phyloP scores from a whole-genome alignment of 257 asterid genomes.

The Fraxinus quadrangulata region DNA sequence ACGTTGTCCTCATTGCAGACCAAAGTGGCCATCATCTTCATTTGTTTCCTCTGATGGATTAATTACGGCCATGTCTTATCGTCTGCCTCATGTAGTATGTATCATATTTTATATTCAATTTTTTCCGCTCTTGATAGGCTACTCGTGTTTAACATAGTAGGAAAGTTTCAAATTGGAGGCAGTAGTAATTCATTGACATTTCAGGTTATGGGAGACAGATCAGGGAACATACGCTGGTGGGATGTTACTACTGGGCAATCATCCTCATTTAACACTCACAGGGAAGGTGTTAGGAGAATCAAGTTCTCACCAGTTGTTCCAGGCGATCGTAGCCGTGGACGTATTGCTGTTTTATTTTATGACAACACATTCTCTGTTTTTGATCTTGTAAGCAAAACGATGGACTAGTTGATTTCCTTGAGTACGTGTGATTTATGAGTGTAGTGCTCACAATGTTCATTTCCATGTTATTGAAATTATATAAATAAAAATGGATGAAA shows the following conservation, averaged over 20 bases:
- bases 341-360: slow-evolving; percentile 83
- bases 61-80: slow-evolving; percentile 98
- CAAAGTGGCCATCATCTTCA: slow-evolving; percentile 98
- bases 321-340: slow-evolving; percentile 97
- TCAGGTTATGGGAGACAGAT: slow-evolving; percentile 98
- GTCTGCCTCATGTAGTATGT: slow-evolving; percentile 96
- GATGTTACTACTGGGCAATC: slow-evolving; percentile 97
- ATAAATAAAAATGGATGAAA: not conserved
- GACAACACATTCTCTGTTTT: slow-evolving; percentile 93
- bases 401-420: slow-evolving; percentile 29
- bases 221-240: slow-evolving; percentile 99
- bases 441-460: not conserved
- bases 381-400: slow-evolving; percentile 79
- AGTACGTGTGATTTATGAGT: not conserved
- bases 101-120: slow-evolving; percentile 22
- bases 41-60: slow-evolving; percentile 84
- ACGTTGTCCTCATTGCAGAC: slow-evolving; percentile 57
- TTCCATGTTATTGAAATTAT: not conserved
- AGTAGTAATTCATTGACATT: slow-evolving; percentile 30
- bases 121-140: slow-evolving; percentile 13
- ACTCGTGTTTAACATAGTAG: slow-evolving; percentile 20
- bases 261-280: slow-evolving; percentile 93
- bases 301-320: slow-evolving; percentile 97
- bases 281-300: slow-evolving; percentile 94
- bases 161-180: slow-evolving; percentile 33